Evolutionary conservation across 2,329 filamentous ascomycete species (phyloP).

Genomic region (Talaromyces piceae): DNA sequence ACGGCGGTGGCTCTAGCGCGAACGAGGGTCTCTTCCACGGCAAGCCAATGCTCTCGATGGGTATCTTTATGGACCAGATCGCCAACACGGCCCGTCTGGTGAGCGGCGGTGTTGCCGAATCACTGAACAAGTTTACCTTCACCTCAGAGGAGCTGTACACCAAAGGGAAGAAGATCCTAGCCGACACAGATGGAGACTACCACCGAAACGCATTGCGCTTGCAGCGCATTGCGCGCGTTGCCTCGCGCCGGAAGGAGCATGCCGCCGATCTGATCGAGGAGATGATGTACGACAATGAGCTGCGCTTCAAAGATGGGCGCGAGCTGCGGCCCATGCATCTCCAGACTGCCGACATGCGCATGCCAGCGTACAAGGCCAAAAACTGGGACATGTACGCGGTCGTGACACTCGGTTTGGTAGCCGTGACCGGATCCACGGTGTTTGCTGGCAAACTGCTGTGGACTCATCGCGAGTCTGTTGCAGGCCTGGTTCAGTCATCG

Average conservation of each 20-base stretch:
- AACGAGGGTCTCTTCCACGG: constrained; percentile 39
- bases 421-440: constrained; percentile 2
- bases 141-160: constrained; percentile 23
- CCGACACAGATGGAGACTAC: constrained; percentile 24
- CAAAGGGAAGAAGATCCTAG: constrained; percentile 21
- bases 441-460: constrained; percentile 6
- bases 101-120: constrained; percentile 27
- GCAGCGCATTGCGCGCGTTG: constrained; percentile 32
- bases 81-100: constrained; percentile 31
- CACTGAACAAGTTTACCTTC: constrained; percentile 33
- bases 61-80: constrained; percentile 39
- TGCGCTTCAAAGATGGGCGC: constrained; percentile 12
- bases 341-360: constrained; percentile 39
- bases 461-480: constrained; percentile 1
- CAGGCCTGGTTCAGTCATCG: constrained; percentile 1
- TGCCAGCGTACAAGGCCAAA: constrained; percentile 31
- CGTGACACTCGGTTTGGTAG: constrained; percentile 2
- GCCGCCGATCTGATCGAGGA: constrained; percentile 39
- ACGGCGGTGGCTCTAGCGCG: constrained; percentile 36
- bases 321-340: constrained; percentile 34
- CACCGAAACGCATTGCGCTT: constrained; percentile 30
- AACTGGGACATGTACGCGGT: constrained; percentile 33
- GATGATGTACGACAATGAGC: constrained; percentile 31
- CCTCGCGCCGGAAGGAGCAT: constrained; percentile 30
- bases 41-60: constrained; percentile 28